Evolutionary conservation across 2,329 filamentous ascomycete genomes (phyloP), one percentile per base, ranked within the genome.

Genomic region (Pseudogymnoascus sp.): DNA sequence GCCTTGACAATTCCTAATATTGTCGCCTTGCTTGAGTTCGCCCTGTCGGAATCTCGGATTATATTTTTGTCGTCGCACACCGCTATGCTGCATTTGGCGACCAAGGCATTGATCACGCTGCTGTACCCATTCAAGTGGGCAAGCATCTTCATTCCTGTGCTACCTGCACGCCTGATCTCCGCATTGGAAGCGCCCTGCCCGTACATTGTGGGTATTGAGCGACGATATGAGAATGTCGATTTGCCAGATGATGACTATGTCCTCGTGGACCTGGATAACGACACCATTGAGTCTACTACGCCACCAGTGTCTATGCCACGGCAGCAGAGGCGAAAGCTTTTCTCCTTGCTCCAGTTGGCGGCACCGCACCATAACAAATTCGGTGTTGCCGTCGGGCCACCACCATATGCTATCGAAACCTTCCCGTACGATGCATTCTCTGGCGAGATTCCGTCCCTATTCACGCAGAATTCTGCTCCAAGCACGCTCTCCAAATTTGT

Each of bases 171-270:
- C 36, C 78, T 99, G 20, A 81, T 99, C 8, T 92, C 94, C 60
- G 93, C 91, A 2, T 81, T 99, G 15, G 94, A 97, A 68, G 93
- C 93, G 1, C 93, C 93, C 2, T 97, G 94, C 68, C 94, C 94
- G 0, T 99, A 97, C 69, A 96, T 99, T 66, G 91, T 97, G 43
- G 94, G 94, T 57, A 90, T 99, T 62, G 94, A 99, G 75, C 84
- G 92, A 66, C 85, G 92, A 62, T 97, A 97, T 71, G 90, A 95
- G 68, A 85, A 85, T 62, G 83, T 91, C 53, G 87, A 91, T 67
- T 82, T 97, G 41, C 94, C 94, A 0, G 91, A 96, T 6, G 94
- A 97, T 68, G 94, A 97, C 71, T 97, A 93, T 72, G 92, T 97
- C 15, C 79, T 97, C 14, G 91, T 97, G 36, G 94, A 99, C 73